phyloP scores from a whole-genome alignment of 768 basidiomycete genomes.

The Trametes meyenii region DNA sequence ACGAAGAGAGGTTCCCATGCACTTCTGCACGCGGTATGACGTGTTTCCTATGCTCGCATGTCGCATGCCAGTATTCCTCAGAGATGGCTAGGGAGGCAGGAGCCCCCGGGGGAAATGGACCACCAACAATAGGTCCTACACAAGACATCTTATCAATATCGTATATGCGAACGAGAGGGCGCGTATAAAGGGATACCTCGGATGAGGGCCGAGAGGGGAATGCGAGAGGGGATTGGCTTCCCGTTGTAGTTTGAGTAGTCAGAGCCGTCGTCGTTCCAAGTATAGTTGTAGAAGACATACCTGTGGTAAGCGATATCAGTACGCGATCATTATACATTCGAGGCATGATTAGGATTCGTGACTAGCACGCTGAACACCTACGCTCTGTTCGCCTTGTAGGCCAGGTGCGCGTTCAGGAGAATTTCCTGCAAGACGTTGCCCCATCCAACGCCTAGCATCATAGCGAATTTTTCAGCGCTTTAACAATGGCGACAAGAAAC shows the following conservation, averaged over 20 bases:
- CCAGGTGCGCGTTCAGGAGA: constrained; percentile 52
- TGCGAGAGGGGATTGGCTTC: constrained; percentile 51
- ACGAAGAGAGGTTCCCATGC: constrained; percentile 33
- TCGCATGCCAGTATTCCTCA: constrained; percentile 40
- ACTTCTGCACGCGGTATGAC: constrained; percentile 32
- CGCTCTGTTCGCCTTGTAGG: constrained; percentile 49
- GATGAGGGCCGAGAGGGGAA: constrained; percentile 57
- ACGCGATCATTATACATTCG: background rate
- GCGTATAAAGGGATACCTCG: constrained; percentile 35
- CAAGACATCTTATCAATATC: background rate
- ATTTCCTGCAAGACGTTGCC: constrained; percentile 66
- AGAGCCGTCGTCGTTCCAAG: constrained; percentile 48
- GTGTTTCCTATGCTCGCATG: constrained; percentile 41
- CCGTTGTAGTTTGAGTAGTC: constrained; percentile 51
- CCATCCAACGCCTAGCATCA: constrained; percentile 53
- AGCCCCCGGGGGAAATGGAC: constrained; percentile 37
- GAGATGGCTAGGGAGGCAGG: constrained; percentile 39
- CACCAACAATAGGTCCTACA: constrained; percentile 47
- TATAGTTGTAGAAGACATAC: constrained; percentile 60
- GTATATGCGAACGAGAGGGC: background rate
- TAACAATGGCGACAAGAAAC: background rate
- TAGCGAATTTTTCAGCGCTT: background rate
- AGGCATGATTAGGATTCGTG: background rate
- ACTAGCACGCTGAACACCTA: constrained; percentile 41
- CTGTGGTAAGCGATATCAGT: constrained; percentile 24